A percentile compares a stretch with the other conserved stretches of the same genome.
Evolutionary conservation across 352 stramenopile genomes (phyloP).

Genomic region (Pythium vanterpoolii): DNA sequence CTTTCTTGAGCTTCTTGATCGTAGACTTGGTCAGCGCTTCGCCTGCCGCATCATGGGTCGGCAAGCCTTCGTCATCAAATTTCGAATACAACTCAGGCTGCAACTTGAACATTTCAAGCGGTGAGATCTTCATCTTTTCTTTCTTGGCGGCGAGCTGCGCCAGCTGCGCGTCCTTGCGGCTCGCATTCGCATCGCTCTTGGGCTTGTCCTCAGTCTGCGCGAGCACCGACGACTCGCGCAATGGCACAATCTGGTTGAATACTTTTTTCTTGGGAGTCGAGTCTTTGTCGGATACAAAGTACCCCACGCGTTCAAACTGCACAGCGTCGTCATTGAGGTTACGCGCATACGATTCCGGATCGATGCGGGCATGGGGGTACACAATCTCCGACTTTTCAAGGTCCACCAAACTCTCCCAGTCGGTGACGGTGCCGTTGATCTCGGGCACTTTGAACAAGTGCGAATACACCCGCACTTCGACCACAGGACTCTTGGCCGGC

Average conservation of each 20-base stretch:
- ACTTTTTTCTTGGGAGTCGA: constrained; percentile 90
- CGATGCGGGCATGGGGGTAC: constrained; percentile 87
- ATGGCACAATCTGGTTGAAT: constrained; percentile 96
- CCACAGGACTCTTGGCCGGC: constrained; percentile 60
- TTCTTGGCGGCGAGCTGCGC: constrained; percentile 89
- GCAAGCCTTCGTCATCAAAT: constrained; percentile 67
- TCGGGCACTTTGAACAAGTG: constrained; percentile 95
- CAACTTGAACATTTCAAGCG: constrained; percentile 77
- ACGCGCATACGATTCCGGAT: constrained; percentile 61
- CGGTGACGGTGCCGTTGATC: constrained; percentile 45
- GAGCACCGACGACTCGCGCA: constrained; percentile 82
- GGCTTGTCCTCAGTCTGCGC: constrained; percentile 47
- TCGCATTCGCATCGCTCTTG: constrained; percentile 40
- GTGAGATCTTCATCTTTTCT: constrained; percentile 90
- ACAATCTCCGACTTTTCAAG: constrained; percentile 79
- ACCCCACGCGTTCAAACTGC: constrained; percentile 98
- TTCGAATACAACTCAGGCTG: constrained; percentile 66
- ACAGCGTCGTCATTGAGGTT: constrained; percentile 68
- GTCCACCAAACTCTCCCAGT: constrained; percentile 87
- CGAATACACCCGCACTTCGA: constrained; percentile 96
- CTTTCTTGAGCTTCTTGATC: constrained; percentile 88
- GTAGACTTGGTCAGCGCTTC: constrained; percentile 71
- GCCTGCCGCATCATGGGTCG: constrained; percentile 68
- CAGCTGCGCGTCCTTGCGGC: constrained; percentile 82
- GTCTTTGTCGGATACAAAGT: constrained; percentile 97